phyloP scores from a whole-genome alignment of 495 filamentous ascomycete species.

The Penicillium paradoxum region DNA sequence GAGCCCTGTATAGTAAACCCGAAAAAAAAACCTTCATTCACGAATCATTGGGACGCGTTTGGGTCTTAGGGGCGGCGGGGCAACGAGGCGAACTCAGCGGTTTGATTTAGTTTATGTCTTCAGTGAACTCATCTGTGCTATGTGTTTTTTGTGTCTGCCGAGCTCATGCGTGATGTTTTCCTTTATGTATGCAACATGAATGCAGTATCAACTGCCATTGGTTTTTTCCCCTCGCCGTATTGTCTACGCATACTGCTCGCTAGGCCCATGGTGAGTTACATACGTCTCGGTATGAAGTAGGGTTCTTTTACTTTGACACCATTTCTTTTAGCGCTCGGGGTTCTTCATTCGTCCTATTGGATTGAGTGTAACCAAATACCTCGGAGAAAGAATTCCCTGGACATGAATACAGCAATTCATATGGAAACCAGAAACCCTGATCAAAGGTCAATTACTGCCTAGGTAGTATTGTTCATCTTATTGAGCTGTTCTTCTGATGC shows the following conservation, averaged over 20 bases:
- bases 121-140: conserved; percentile 20
- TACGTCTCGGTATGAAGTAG: background rate
- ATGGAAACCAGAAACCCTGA: too few relatives aligned
- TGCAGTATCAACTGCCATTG: conserved; percentile 5
- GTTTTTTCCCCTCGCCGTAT: background rate
- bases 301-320: too few relatives aligned
- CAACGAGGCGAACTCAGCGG: conserved; percentile 44
- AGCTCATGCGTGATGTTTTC: conserved; percentile 25
- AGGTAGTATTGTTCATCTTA: background rate
- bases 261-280: background rate
- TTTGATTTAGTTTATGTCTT: conserved; percentile 36
- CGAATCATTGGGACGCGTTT: conserved; percentile 42
- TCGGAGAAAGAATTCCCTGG: too few relatives aligned
- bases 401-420: background rate
- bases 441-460: too few relatives aligned
- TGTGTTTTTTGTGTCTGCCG: conserved; percentile 15
- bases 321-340: too few relatives aligned
- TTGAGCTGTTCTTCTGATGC: background rate
- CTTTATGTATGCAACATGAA: conserved; percentile 11
- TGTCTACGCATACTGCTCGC: background rate
- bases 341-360: too few relatives aligned
- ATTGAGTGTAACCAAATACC: too few relatives aligned
- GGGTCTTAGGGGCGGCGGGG: conserved; percentile 35
- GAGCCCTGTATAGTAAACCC: conserved; percentile 46
- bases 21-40: conserved; percentile 31